Evolutionary conservation across 495 filamentous ascomycete genomes (phyloP).

Genomic region (Penicillium waksmanii): DNA sequence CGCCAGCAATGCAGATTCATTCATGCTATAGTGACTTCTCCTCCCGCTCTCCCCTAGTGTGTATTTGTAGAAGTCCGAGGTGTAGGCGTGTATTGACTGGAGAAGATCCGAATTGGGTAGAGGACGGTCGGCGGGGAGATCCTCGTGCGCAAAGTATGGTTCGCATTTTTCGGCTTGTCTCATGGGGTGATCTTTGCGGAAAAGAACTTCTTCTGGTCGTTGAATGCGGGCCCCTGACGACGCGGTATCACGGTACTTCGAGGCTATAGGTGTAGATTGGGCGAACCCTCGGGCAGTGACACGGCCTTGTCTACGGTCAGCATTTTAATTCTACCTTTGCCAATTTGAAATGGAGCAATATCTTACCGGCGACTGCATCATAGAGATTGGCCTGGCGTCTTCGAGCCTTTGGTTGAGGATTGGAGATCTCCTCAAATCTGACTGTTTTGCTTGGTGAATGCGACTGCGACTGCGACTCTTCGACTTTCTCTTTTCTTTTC

Average conservation of each 20-base stretch:
- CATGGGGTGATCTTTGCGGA: constrained; percentile 63
- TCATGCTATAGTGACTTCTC: constrained; percentile 68
- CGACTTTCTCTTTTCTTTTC: background rate
- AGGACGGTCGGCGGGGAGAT: constrained; percentile 52
- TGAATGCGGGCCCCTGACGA: constrained; percentile 56
- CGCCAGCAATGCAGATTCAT: constrained; percentile 82
- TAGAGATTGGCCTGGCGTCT: constrained; percentile 62
- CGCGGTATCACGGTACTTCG: constrained; percentile 53
- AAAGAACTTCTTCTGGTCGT: constrained; percentile 77
- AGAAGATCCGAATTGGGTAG: constrained; percentile 76
- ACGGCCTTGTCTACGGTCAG: constrained; percentile 46
- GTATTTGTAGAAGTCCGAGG: constrained; percentile 69
- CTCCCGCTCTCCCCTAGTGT: constrained; percentile 35
- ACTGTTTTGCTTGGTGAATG: background rate
- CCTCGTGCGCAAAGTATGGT: constrained; percentile 65
- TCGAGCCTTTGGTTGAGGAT: background rate
- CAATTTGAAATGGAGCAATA: background rate
- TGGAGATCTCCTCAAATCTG: background rate
- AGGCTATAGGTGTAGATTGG: constrained; percentile 33
- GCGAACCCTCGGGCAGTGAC: constrained; percentile 50
- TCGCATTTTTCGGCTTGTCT: constrained; percentile 69
- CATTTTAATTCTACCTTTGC: background rate
- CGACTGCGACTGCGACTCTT: background rate
- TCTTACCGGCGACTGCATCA: constrained; percentile 77
- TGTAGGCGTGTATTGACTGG: constrained; percentile 75